Percentiles rank a stretch among this genome's conserved stretches.
Conservation (phyloP, 768 basidiomycete genomes). For the Lyophyllum decastes region DNA sequence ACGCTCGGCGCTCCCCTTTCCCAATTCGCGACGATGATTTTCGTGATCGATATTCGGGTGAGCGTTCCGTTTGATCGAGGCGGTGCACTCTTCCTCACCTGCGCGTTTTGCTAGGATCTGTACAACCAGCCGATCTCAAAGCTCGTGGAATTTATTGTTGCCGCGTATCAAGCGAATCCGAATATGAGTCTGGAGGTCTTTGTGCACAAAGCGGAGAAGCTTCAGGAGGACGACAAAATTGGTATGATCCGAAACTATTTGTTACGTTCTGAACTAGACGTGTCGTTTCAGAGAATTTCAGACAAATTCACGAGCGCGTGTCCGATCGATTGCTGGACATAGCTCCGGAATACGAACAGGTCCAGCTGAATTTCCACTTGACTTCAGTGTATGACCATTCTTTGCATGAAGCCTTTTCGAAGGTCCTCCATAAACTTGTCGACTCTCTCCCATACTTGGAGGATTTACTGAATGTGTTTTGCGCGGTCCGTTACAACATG, state of each 20-base stretch:
- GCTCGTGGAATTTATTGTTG: conserved; percentile 79
- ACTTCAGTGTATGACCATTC: conserved; percentile 95
- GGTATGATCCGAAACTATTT: conserved; percentile 45
- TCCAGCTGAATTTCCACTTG: conserved; percentile 84
- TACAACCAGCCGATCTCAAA: conserved; percentile 84
- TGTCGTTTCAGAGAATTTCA: conserved; percentile 71
- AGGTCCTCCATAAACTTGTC: conserved; percentile 84
- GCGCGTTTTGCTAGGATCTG: conserved; percentile 57
- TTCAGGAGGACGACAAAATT: conserved; percentile 89
- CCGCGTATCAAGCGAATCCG: conserved; percentile 75
- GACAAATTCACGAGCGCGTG: conserved; percentile 87
- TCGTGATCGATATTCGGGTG: conserved; percentile 94
- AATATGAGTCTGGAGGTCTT: conserved; percentile 86
- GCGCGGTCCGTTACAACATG: conserved; percentile 53
- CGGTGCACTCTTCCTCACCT: background rate
- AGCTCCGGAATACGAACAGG: conserved; percentile 72
- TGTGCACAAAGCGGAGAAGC: conserved; percentile 91
- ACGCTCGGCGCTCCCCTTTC: conserved; percentile 75
- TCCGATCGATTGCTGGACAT: conserved; percentile 80
- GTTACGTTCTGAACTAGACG: background rate
- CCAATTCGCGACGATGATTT: conserved; percentile 84
- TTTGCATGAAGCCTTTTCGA: conserved; percentile 89
- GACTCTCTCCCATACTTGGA: conserved; percentile 86
- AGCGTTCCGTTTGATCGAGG: conserved; percentile 23
- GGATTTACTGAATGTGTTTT: conserved; percentile 84